Conservation (phyloP, 805 yeast species). For the Schwanniomyces yamadae region DNA sequence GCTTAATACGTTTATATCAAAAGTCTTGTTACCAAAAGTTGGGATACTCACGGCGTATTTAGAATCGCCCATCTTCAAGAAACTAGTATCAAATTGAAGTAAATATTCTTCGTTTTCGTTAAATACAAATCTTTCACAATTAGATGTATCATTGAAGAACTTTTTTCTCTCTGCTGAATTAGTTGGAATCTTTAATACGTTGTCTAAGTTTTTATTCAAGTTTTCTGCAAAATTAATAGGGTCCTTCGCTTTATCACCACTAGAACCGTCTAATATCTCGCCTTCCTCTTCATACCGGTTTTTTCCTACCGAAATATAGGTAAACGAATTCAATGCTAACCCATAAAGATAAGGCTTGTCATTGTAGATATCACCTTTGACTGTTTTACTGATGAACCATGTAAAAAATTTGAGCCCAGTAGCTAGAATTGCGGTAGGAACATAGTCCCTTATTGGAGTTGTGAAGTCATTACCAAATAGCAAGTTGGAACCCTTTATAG, state of each 20-base stretch:
- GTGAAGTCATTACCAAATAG: conserved; percentile 71
- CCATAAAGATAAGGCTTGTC: conserved; percentile 68
- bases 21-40: conserved; percentile 41
- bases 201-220: conserved; percentile 20
- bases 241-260: conserved; percentile 1
- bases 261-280: not conserved
- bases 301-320: conserved; percentile 37
- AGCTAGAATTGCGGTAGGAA: conserved; percentile 50
- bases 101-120: conserved; percentile 36
- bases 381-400: conserved; percentile 61
- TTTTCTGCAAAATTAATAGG: conserved; percentile 22
- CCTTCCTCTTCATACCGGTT: conserved; percentile 8
- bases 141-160: conserved; percentile 30
- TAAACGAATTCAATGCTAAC: conserved; percentile 56
- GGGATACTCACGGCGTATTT: conserved; percentile 55
- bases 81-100: conserved; percentile 56
- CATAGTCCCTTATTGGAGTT: conserved; percentile 52
- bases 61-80: conserved; percentile 49
- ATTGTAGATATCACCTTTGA: conserved; percentile 58
- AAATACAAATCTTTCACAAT: conserved; percentile 41
- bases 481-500: conserved; percentile 51
- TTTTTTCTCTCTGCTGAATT: conserved; percentile 39
- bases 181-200: conserved; percentile 28
- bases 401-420: conserved; percentile 57
- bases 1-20: conserved; percentile 41